A percentile compares a stretch with the other conserved stretches of the same genome.
These are phyloP conservation scores for Rhododendron ovatum DNA, from an alignment of 148 eudicot species.

Conservation along the genomic window DNA sequence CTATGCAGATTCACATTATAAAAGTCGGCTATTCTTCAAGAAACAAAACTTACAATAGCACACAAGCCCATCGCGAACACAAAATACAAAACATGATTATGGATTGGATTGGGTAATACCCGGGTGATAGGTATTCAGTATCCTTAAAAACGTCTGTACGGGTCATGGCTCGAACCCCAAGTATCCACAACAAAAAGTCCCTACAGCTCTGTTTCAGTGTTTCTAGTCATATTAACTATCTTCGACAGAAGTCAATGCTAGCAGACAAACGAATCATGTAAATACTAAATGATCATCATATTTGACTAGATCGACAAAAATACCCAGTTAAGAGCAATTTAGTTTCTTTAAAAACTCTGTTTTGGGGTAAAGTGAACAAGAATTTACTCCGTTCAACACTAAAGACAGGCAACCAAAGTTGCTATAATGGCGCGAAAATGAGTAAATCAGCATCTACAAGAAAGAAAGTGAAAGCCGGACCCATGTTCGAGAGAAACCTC, in stretches of 20 bases:
- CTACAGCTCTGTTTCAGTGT: background rate
- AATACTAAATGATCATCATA: background rate
- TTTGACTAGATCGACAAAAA: background rate
- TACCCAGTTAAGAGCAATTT: background rate
- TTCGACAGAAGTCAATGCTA: background rate
- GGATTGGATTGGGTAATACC: background rate
- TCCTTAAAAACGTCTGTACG: background rate
- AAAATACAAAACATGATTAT: background rate
- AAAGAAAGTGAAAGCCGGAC: background rate
- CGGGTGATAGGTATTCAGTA: background rate
- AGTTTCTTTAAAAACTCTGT: background rate
- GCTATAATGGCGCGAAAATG: too few relatives aligned
- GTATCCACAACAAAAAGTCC: background rate
- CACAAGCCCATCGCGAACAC: background rate
- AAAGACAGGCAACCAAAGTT: background rate
- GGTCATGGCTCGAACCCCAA: background rate
- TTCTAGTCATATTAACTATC: background rate
- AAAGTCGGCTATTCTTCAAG: background rate
- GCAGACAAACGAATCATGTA: background rate
- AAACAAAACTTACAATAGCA: background rate
- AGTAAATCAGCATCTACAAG: background rate
- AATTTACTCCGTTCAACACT: background rate
- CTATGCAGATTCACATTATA: background rate
- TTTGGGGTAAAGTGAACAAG: background rate
- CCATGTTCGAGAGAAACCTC: background rate